Conservation (phyloP, 495 filamentous ascomycete species). For the Astrocystis sublimbata region DNA sequence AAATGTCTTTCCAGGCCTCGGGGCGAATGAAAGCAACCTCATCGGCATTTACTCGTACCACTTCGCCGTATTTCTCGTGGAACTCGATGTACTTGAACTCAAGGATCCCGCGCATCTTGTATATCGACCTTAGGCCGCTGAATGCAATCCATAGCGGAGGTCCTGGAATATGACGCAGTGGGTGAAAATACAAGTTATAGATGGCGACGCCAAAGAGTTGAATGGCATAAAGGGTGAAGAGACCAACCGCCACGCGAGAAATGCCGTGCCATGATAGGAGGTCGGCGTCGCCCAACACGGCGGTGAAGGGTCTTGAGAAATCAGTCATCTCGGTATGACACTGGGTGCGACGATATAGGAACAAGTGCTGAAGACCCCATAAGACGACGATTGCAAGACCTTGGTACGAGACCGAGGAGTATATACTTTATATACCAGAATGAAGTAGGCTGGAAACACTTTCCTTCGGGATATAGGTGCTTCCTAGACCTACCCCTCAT, state of each 20-base stretch:
- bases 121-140: conserved; percentile 35
- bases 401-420: not conserved
- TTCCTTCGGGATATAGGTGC: not conserved
- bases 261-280: conserved; percentile 13
- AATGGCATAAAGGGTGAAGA: not conserved
- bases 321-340: conserved; percentile 5
- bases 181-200: conserved; percentile 53
- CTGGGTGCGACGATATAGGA: not conserved
- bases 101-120: conserved; percentile 23
- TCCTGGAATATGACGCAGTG: conserved; percentile 50
- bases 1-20: conserved; percentile 60
- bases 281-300: conserved; percentile 4
- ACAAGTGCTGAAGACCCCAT: not conserved
- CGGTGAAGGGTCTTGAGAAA: conserved; percentile 4
- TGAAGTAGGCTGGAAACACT: too few relatives aligned
- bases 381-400: not conserved
- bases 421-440: conserved; percentile 14
- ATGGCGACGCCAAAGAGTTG: not conserved
- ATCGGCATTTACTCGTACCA: conserved; percentile 58
- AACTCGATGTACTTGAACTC: conserved; percentile 28
- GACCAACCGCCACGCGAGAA: not conserved
- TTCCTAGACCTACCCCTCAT: conserved; percentile 2
- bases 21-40: conserved; percentile 57
- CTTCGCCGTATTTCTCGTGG: conserved; percentile 53
- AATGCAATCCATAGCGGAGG: conserved; percentile 47